These are phyloP conservation scores for Trichoderma pleuroti DNA, from an alignment of 2,329 filamentous ascomycete species.

Conservation along the genomic window DNA sequence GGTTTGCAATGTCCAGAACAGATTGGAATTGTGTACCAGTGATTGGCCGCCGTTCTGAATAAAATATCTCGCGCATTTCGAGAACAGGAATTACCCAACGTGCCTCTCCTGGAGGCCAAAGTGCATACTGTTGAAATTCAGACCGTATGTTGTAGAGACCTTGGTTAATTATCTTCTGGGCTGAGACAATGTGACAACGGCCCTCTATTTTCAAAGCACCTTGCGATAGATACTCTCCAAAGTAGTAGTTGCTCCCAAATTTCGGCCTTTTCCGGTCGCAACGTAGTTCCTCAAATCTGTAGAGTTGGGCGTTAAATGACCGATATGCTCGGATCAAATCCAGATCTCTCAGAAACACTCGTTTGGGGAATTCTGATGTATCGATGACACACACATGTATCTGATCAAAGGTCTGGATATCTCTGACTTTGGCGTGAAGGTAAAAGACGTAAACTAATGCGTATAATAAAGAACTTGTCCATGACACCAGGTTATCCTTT, in stretches of 20 bases:
- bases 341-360: background rate
- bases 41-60: background rate
- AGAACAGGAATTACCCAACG: background rate
- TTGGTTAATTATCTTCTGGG: background rate
- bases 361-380: background rate
- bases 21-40: no score
- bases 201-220: background rate
- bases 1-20: no score
- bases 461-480: background rate
- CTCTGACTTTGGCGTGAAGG: background rate
- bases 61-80: background rate
- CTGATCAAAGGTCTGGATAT: background rate
- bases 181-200: background rate
- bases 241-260: background rate
- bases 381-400: background rate
- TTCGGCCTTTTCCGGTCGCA: background rate
- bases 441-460: background rate
- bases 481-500: background rate
- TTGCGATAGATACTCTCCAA: background rate
- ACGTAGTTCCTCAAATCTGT: background rate
- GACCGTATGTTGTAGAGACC: background rate
- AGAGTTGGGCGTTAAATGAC: background rate
- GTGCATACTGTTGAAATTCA: background rate
- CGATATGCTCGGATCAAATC: background rate
- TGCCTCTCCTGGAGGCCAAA: background rate